These are phyloP conservation scores for Backusella luteola DNA, from an alignment of 192 early-diverging fungal genomes.

Conservation along the genomic window DNA sequence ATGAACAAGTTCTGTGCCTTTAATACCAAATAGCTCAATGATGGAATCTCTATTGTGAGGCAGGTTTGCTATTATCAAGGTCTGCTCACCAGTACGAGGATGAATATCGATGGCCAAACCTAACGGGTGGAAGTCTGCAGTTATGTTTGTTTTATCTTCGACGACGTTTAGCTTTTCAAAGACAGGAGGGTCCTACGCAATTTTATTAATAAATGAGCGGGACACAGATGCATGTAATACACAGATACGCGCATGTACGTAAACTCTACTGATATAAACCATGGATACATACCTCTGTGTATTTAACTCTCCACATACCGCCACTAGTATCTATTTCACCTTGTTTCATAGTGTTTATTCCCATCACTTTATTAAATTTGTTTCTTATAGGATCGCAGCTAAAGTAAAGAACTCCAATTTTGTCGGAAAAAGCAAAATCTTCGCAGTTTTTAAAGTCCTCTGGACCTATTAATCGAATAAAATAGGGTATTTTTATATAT, in stretches of 20 bases:
- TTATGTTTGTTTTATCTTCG: neutral
- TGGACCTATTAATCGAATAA: neutral
- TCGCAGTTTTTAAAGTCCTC: constrained; percentile 18
- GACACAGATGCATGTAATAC: neutral
- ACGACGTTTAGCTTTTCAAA: constrained; percentile 4
- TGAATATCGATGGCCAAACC: constrained; percentile 23
- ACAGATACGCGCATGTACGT: neutral
- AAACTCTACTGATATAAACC: neutral
- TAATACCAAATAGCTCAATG: constrained; percentile 20
- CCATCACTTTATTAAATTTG: constrained; percentile 20
- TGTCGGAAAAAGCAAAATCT: neutral
- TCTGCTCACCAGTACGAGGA: neutral
- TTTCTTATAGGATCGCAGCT: constrained; percentile 26
- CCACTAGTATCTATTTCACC: constrained; percentile 6
- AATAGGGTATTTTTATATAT: neutral
- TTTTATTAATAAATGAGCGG: neutral
- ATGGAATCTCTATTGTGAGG: neutral
- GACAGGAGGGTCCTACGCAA: neutral
- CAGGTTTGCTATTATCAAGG: constrained; percentile 21
- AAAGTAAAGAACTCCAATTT: constrained; percentile 4
- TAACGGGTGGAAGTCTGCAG: constrained; percentile 28
- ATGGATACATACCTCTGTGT: constrained; percentile 11
- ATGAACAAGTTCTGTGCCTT: neutral
- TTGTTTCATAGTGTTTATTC: neutral
- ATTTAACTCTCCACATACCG: constrained; percentile 17